These are phyloP conservation scores for Flaveria bidentis DNA, from an alignment of 129 eudicot genomes.

Conservation along the genomic window DNA sequence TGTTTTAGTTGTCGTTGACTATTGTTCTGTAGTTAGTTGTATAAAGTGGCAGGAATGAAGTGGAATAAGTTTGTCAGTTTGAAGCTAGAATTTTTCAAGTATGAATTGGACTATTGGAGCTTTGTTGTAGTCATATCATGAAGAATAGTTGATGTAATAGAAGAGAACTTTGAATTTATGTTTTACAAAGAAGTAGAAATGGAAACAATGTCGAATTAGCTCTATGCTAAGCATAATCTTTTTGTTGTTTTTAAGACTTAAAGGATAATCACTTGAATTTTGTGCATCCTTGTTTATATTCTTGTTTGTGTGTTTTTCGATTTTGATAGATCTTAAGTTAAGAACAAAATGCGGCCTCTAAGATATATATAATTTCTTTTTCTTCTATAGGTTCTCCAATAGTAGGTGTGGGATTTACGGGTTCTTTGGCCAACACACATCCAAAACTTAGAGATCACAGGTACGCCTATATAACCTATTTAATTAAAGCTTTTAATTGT, in stretches of 20 bases:
- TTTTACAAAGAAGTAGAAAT: not conserved
- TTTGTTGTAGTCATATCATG: not conserved
- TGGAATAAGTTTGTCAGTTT: not conserved
- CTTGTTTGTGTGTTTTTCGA: constrained; percentile 3
- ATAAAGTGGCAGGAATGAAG: not conserved
- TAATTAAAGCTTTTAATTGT: not conserved
- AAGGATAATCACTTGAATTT: not conserved
- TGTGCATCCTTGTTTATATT: constrained; percentile 8
- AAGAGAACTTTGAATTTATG: not conserved
- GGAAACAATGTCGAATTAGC: not conserved
- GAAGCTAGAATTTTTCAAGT: not conserved
- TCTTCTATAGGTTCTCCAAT: constrained; percentile 60
- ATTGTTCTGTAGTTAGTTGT: not conserved
- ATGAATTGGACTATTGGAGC: not conserved
- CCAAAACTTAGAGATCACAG: constrained; percentile 89
- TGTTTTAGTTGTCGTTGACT: not conserved
- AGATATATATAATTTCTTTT: not conserved
- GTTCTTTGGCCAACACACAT: constrained; percentile 71
- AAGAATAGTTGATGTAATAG: not conserved
- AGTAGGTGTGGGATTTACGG: constrained; percentile 87
- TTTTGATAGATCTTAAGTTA: constrained; percentile 5
- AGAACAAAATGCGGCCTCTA: constrained; percentile 12
- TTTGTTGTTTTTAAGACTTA: not conserved
- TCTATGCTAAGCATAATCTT: constrained; percentile 12
- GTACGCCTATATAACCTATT: constrained; percentile 31